Percentiles rank a stretch among this genome's conserved stretches.
These are phyloP conservation scores for Flaveria ramosissima DNA, from an alignment of 129 eudicot genomes.

Conservation along the genomic window DNA sequence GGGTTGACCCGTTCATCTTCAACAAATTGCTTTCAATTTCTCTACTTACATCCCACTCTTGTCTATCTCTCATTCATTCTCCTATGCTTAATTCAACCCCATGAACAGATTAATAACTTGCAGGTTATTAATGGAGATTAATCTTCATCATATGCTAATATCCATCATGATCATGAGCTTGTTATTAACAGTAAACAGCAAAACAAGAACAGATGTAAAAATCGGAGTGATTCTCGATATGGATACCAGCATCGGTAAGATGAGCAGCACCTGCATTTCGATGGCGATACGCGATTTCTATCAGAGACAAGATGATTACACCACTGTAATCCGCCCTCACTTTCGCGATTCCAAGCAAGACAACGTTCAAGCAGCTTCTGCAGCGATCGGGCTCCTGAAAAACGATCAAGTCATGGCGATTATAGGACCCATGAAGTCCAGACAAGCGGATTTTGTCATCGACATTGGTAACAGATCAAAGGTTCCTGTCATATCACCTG, in stretches of 20 bases:
- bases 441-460: background rate
- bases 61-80: background rate
- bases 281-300: conserved; percentile 4
- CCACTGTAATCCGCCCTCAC: background rate
- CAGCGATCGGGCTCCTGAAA: background rate
- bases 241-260: conserved; percentile 2
- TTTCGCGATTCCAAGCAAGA: conserved; percentile 10
- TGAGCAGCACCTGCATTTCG: background rate
- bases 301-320: background rate
- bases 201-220: background rate
- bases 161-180: background rate
- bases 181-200: background rate
- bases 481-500: conserved; percentile 1
- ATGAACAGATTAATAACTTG: background rate
- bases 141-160: background rate
- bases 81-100: background rate
- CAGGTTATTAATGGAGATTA: background rate
- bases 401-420: conserved; percentile 7
- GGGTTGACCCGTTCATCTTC: conserved; percentile 8
- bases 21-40: background rate
- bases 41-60: background rate
- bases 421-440: background rate
- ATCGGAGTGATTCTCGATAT: conserved; percentile 10
- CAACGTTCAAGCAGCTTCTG: background rate
- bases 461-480: background rate